These are phyloP conservation scores for Aspergillus proliferans DNA, from an alignment of 2,329 filamentous ascomycete genomes.

Conservation along the genomic window DNA sequence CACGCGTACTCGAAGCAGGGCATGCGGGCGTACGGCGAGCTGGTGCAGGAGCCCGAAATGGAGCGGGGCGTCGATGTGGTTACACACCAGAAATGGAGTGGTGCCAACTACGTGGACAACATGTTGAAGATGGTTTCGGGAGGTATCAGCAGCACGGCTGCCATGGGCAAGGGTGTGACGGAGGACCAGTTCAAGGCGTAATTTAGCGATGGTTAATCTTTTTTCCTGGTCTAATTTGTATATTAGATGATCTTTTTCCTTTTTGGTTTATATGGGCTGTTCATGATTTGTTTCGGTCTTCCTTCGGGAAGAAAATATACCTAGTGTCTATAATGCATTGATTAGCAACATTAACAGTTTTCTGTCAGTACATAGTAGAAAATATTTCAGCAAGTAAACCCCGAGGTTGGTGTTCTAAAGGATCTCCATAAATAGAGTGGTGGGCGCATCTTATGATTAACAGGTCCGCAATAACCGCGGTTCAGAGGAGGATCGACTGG, in stretches of 20 bases:
- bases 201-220: not conserved
- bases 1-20: conserved; percentile 72
- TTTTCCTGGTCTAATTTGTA: not conserved
- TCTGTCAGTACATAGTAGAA: too few species aligned
- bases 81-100: conserved; percentile 98
- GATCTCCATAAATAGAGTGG: too few species aligned
- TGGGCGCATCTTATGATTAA: too few species aligned
- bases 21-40: conserved; percentile 94
- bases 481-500: not conserved
- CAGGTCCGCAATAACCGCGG: not conserved
- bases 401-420: too few species aligned
- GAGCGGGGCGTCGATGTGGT: conserved; percentile 85
- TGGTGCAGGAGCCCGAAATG: conserved; percentile 98
- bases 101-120: conserved; percentile 90
- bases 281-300: not conserved
- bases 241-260: conserved; percentile 1
- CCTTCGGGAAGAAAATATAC: not conserved
- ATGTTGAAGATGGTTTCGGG: conserved; percentile 95
- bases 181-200: conserved; percentile 81
- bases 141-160: conserved; percentile 82
- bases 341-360: not conserved
- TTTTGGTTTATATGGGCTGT: conserved; percentile 1
- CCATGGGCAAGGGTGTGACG: conserved; percentile 96
- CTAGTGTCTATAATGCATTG: not conserved
- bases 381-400: too few species aligned